These are phyloP conservation scores for Gonapodya sp. DNA, from an alignment of 192 early-diverging fungal genomes.

Conservation along the genomic window DNA sequence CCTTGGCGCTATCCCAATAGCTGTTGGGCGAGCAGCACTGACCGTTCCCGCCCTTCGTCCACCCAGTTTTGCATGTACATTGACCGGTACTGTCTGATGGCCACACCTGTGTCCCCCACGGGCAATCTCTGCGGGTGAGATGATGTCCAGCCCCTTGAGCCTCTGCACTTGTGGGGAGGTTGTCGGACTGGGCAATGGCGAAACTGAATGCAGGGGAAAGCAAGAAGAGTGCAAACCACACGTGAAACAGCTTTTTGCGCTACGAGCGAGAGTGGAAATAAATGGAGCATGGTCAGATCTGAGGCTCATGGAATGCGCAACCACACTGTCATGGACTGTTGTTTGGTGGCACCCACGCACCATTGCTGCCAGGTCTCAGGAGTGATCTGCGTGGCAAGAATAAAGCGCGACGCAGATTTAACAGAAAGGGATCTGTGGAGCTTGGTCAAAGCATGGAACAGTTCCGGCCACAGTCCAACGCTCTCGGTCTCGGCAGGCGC, in stretches of 20 bases:
- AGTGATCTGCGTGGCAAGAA: not conserved
- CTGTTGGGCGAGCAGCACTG: slow-evolving; percentile 1
- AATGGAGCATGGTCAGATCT: not conserved
- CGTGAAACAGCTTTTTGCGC: not conserved
- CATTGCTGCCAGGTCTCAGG: not conserved
- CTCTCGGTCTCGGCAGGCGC: too few species aligned
- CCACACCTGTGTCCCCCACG: slow-evolving; percentile 1
- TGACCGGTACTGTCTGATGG: not conserved
- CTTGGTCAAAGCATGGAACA: not conserved
- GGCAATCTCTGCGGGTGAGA: not conserved
- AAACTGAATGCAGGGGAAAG: not conserved
- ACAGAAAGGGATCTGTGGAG: not conserved
- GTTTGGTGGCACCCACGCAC: not conserved
- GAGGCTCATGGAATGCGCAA: not conserved
- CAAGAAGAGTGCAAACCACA: not conserved
- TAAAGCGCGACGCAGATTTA: not conserved
- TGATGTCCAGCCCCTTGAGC: not conserved
- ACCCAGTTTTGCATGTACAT: not conserved
- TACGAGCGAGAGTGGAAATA: not conserved
- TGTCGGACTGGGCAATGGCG: slow-evolving; percentile 1
- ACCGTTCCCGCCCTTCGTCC: not conserved
- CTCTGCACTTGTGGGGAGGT: not conserved
- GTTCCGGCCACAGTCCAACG: not conserved
- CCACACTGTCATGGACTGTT: not conserved
- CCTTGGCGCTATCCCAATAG: not conserved